Evolutionary conservation across 2,329 filamentous ascomycete species (phyloP).

Genomic region (Hypoxylon sp.): DNA sequence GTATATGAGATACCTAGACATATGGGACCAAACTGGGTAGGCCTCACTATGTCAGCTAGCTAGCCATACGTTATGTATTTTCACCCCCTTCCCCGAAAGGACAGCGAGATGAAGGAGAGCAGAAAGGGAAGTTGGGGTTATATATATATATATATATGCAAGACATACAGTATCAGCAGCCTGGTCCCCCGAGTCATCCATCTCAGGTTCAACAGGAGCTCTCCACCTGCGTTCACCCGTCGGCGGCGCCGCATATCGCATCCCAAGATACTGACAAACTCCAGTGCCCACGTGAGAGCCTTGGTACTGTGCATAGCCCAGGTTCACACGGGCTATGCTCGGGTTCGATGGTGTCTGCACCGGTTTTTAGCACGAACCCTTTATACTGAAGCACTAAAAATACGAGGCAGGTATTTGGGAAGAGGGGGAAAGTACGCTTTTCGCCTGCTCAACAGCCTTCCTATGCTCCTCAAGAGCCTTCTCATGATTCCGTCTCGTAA

Average conservation of each 20-base stretch:
- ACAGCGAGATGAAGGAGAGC: background rate
- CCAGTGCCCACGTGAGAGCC: constrained; percentile 49
- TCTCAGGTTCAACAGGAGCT: constrained; percentile 55
- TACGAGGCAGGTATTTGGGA: too few relatives aligned
- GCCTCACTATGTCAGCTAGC: constrained; percentile 9
- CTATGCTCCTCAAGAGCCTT: constrained; percentile 22
- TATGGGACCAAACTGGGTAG: constrained; percentile 54
- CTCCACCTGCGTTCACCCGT: constrained; percentile 59
- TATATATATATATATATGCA: background rate
- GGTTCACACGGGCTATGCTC: constrained; percentile 45
- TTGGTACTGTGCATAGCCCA: constrained; percentile 57
- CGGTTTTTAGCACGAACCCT: background rate
- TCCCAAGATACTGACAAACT: constrained; percentile 57
- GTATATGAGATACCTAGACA: constrained; percentile 52
- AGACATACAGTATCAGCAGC: constrained; percentile 47
- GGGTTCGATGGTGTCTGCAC: constrained; percentile 29
- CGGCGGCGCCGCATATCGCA: constrained; percentile 63
- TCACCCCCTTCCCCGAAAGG: background rate
- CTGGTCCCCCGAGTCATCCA: constrained; percentile 45
- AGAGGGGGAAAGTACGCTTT: constrained; percentile 10
- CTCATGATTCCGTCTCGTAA: constrained; percentile 24
- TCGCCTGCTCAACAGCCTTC: constrained; percentile 16
- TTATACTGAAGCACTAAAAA: too few relatives aligned
- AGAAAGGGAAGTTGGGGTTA: background rate
- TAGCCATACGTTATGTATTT: background rate